Conservation (phyloP, 75 land plant genomes). For the Selaginella moellendorffii region DNA sequence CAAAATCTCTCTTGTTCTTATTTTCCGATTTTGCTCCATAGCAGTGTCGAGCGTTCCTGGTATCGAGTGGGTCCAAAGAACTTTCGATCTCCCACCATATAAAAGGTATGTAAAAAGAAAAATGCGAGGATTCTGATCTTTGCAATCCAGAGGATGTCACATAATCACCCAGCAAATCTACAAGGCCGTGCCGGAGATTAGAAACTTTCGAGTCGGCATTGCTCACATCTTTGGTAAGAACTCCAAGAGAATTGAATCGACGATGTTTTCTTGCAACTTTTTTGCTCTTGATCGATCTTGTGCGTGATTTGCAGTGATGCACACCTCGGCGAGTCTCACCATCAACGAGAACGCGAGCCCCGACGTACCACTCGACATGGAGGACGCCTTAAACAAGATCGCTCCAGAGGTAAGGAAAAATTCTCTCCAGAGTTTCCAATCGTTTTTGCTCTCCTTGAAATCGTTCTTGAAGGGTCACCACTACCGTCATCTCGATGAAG, state of each 20-base stretch:
- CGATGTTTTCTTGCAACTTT: background rate
- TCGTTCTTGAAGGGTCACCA: slow-evolving; percentile 26
- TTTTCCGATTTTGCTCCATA: background rate
- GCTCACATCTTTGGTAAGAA: slow-evolving; percentile 39
- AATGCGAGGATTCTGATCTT: background rate
- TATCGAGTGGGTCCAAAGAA: slow-evolving; percentile 29
- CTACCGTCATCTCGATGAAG: slow-evolving; percentile 42
- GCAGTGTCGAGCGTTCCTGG: slow-evolving; percentile 18
- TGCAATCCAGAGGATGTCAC: slow-evolving; percentile 43
- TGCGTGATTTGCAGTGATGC: slow-evolving; percentile 22
- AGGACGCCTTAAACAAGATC: slow-evolving; percentile 31
- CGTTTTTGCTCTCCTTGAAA: background rate
- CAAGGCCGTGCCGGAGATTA: slow-evolving; percentile 33
- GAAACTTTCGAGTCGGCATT: slow-evolving; percentile 30
- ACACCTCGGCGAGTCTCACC: slow-evolving; percentile 42
- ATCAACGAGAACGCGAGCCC: slow-evolving; percentile 44
- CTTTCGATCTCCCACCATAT: slow-evolving; percentile 25
- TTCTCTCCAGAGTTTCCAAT: background rate
- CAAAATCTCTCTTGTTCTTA: background rate
- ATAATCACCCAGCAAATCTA: slow-evolving; percentile 32
- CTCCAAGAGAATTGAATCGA: background rate
- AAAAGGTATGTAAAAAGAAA: slow-evolving; percentile 20
- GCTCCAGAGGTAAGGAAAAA: slow-evolving; percentile 28
- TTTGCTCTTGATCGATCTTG: no score
- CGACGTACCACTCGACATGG: slow-evolving; percentile 44